A percentile compares a stretch with the other conserved stretches of the same genome.
Conservation (phyloP, 495 filamentous ascomycete species). For the Penicillium turbatum region DNA sequence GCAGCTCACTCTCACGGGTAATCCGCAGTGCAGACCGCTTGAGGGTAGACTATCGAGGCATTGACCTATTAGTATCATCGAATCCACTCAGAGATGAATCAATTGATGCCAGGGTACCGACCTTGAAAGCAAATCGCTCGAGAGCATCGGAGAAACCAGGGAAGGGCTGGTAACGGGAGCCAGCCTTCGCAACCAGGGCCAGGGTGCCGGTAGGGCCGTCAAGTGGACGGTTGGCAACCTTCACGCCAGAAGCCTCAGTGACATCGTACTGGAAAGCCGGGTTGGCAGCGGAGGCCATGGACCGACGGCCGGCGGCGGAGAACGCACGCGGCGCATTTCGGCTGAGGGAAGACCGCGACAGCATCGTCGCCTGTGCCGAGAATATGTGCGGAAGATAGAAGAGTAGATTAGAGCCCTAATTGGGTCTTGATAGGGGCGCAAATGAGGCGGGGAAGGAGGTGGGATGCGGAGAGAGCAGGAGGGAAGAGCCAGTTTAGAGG, state of each 20-base stretch:
- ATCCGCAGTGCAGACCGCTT: slow-evolving; percentile 87
- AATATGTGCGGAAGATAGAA: slow-evolving; percentile 27
- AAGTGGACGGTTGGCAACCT: slow-evolving; percentile 84
- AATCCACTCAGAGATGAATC: background rate
- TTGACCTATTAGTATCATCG: slow-evolving; percentile 6
- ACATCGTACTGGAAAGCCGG: slow-evolving; percentile 83
- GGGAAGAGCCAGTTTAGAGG: slow-evolving; percentile 34
- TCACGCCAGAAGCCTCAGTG: slow-evolving; percentile 78
- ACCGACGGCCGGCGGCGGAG: slow-evolving; percentile 54
- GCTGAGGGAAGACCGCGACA: slow-evolving; percentile 75
- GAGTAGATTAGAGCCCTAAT: slow-evolving; percentile 31
- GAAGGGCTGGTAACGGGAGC: slow-evolving; percentile 81
- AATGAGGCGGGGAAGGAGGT: slow-evolving; percentile 36
- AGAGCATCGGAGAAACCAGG: slow-evolving; percentile 88
- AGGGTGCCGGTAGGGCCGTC: slow-evolving; percentile 83
- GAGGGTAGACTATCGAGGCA: slow-evolving; percentile 64
- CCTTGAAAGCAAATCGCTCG: slow-evolving; percentile 95
- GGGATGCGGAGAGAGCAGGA: slow-evolving; percentile 22
- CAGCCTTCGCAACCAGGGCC: slow-evolving; percentile 86
- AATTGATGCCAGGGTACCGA: slow-evolving; percentile 44
- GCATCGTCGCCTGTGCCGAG: slow-evolving; percentile 64
- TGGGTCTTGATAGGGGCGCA: slow-evolving; percentile 35
- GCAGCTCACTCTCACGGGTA: slow-evolving; percentile 87
- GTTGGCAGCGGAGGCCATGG: slow-evolving; percentile 77
- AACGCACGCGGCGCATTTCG: slow-evolving; percentile 74